A percentile compares a stretch with the other conserved stretches of the same genome.
These are phyloP conservation scores for Candida neerlandica DNA, from an alignment of 1,139 yeast species.

Conservation along the genomic window DNA sequence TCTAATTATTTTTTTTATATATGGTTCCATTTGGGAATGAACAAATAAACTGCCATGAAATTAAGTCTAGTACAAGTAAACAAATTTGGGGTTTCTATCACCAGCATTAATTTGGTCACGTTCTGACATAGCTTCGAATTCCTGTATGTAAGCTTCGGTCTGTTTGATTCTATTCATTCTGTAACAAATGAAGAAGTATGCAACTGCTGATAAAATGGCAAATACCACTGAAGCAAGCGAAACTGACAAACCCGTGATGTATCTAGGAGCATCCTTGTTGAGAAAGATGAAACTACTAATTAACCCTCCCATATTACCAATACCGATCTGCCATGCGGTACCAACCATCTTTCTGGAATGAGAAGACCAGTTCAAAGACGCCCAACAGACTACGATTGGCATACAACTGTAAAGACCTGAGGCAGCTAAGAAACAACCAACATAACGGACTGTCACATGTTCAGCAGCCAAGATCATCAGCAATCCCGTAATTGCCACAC, in stretches of 20 bases:
- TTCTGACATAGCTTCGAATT: slow-evolving; percentile 49
- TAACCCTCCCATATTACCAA: slow-evolving; percentile 84
- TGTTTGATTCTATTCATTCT: slow-evolving; percentile 48
- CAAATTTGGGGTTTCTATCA: slow-evolving; percentile 66
- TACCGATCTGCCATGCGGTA: slow-evolving; percentile 77
- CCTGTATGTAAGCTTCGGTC: slow-evolving; percentile 35
- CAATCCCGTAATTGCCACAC: slow-evolving; percentile 56
- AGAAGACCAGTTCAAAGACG: slow-evolving; percentile 66
- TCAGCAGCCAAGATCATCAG: slow-evolving; percentile 46
- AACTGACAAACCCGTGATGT: slow-evolving; percentile 56
- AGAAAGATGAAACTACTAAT: slow-evolving; percentile 67
- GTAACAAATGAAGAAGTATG: slow-evolving; percentile 44
- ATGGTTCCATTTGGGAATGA: neutral
- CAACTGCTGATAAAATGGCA: slow-evolving; percentile 46
- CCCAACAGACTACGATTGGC: slow-evolving; percentile 79
- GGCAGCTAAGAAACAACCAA: slow-evolving; percentile 69
- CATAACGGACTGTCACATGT: slow-evolving; percentile 54
- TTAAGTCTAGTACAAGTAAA: slow-evolving; percentile 31
- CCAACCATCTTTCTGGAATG: slow-evolving; percentile 73
- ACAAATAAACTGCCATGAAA: neutral
- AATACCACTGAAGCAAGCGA: slow-evolving; percentile 56
- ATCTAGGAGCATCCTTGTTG: slow-evolving; percentile 58
- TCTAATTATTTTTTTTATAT: neutral
- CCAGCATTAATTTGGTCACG: slow-evolving; percentile 57
- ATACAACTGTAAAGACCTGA: slow-evolving; percentile 69